These are phyloP conservation scores for Vitis riparia DNA, from an alignment of 164 flowering plant genomes.

Conservation along the genomic window DNA sequence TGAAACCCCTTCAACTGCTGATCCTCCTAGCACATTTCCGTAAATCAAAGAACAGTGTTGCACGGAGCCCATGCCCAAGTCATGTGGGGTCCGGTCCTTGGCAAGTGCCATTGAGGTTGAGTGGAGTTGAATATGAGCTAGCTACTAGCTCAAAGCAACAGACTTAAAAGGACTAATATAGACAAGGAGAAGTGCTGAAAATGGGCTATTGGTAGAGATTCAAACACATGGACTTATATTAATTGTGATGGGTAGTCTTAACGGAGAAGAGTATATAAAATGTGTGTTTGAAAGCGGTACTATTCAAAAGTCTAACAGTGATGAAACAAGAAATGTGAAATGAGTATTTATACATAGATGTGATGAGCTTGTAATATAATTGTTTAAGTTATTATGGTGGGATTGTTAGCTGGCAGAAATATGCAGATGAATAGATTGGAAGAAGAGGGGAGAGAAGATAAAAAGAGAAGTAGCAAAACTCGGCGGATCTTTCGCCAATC, in stretches of 20 bases:
- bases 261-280: neutral
- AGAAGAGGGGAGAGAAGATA: conserved; percentile 14
- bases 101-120: conserved; percentile 44
- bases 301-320: neutral
- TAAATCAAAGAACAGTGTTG: conserved; percentile 20
- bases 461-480: conserved; percentile 38
- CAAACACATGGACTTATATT: conserved; percentile 2
- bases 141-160: neutral
- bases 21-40: conserved; percentile 5
- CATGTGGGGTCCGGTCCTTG: conserved; percentile 23
- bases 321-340: conserved; percentile 18
- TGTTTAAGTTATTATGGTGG: conserved; percentile 24
- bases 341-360: neutral
- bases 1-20: conserved; percentile 7
- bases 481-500: conserved; percentile 61
- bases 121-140: neutral
- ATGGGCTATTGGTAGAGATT: conserved; percentile 8
- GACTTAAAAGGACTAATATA: no score
- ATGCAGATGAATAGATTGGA: neutral
- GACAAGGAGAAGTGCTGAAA: neutral
- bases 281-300: no score
- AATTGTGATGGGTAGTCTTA: neutral
- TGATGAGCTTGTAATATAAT: neutral
- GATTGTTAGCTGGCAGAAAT: conserved; percentile 69
- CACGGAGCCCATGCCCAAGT: conserved; percentile 18